Evolutionary conservation across 192 early-diverging fungal species (phyloP), one percentile per base, ranked within the genome.

Genomic region (Backusella australiensis): DNA sequence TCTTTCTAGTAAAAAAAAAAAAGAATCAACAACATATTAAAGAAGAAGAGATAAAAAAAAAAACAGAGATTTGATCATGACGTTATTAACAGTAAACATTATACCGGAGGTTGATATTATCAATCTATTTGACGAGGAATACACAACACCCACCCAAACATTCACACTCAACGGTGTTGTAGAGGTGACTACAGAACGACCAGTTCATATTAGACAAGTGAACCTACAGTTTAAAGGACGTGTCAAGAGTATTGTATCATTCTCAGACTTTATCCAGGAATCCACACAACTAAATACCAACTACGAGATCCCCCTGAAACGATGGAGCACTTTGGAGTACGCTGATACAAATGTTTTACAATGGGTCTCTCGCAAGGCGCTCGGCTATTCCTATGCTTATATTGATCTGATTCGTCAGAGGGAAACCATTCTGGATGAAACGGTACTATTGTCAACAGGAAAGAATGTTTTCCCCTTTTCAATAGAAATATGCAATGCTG

Each of bases 21-120:
- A 29, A 1, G 38, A 7, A 39, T 39, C 11, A 11, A 3, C 11
- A 3, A 11, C 38, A 12, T 11, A 11, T 39, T 39, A 39, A 39
- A 39, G 11, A 39, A 39, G 8, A 36, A 39, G 9, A 39, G 9
- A 39, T 8, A 49, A 19, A 49, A 44, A 44, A 14, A 44, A 44
- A 52, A 52, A 7, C 4, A 53, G 21, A 53, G 4, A 53, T 44
- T 49, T 6, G 19, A 49, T 49, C 19, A 49, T 63, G 56, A 63
- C 56, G 12, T 11, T 63, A 29, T 29, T 63, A 19, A 63, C 56
- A 6, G 56, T 63, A 29, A 69, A 69, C 21, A 69, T 69, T 11
- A 69, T 69, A 69, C 68, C 68, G n/a, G 68, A 69, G 12, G n/a
- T 69, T n/a, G 68, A 69, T 38, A 38, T 36, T 23, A 69, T 69